Percentiles rank a stretch among this genome's conserved stretches.
Evolutionary conservation across 371 early-diverging fungal species (phyloP).

Genomic region (Mortierella sp.): DNA sequence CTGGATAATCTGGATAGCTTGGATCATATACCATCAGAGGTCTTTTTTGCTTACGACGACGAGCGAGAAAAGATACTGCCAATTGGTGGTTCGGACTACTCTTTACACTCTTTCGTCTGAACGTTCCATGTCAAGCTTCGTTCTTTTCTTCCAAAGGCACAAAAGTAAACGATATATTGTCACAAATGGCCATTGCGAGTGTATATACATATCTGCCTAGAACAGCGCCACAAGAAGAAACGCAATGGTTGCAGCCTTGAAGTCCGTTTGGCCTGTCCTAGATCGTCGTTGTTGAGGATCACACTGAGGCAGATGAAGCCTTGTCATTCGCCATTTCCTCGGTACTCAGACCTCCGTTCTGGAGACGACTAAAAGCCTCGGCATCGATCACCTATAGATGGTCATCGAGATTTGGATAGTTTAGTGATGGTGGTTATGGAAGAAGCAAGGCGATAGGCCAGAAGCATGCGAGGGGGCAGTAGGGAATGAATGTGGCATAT

Average conservation of each 20-base stretch:
- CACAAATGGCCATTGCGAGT: too few relatives aligned
- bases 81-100: too few relatives aligned
- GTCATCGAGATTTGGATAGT: background rate
- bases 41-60: too few relatives aligned
- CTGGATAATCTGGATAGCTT: constrained; percentile 49
- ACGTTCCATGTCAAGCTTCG: too few relatives aligned
- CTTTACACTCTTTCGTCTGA: too few relatives aligned
- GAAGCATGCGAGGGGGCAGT: too few relatives aligned
- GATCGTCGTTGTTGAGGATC: constrained; percentile 7
- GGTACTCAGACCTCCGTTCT: constrained; percentile 17
- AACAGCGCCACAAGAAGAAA: too few relatives aligned
- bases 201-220: too few relatives aligned
- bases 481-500: background rate
- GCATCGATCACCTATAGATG: constrained; percentile 40
- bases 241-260: background rate
- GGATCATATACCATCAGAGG: too few relatives aligned
- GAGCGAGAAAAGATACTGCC: too few relatives aligned
- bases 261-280: background rate
- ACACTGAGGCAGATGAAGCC: constrained; percentile 2
- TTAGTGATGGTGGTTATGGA: background rate
- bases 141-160: too few relatives aligned
- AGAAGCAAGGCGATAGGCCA: background rate
- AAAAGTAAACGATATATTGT: too few relatives aligned
- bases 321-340: background rate
- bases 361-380: constrained; percentile 34